Evolutionary conservation across 345 rosid species (phyloP), one percentile per base, ranked within the genome.

Genomic region (Bruguiera sexangula): DNA sequence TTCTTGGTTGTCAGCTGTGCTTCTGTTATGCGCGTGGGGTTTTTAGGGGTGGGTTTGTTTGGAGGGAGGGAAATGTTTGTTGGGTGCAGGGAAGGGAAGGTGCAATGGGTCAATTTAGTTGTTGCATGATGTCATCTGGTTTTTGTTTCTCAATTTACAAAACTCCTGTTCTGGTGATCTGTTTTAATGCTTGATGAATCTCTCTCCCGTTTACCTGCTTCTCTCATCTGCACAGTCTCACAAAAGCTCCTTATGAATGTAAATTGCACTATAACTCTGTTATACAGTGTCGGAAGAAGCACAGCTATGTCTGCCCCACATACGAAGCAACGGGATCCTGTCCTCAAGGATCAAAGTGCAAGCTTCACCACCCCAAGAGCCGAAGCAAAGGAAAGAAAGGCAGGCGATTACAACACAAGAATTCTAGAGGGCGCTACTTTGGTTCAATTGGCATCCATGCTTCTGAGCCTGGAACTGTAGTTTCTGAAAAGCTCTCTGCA

Each of bases 271-370:
- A 15, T 69, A 67, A 76, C 69, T 82, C 69, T 89, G 86, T 77
- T 81, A 65, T 85, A 53, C 96, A 95, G 98, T 93, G 98, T 83
- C 86, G 82, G 85, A 93, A 87, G 90, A 93, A 89, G 90, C 98
- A 93, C 87, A 90, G 88, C 78, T 85, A 86, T 71, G 86, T 81
- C 67, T 93, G 98, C 84, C 96, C 98, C 22, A 66, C 60, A 52
- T 90, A 83, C 39, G 88, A 89, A 79, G 89, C 90, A 39, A 89
- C 85, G 22, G 96, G 98, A 66, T 83, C 82, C 56, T 93, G 98
- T 79, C 77, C 90, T 53, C 84, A 82, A 67, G 98, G 96, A 78
- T 78, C 89, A 58, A 89, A 89, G 74, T 90, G 98, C 90, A 90
- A 87, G 83, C 96, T 90, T 73, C 96, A 90, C 80, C 96, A 93